phyloP scores from a whole-genome alignment of 768 basidiomycete genomes.

The Amanita molliuscula region DNA sequence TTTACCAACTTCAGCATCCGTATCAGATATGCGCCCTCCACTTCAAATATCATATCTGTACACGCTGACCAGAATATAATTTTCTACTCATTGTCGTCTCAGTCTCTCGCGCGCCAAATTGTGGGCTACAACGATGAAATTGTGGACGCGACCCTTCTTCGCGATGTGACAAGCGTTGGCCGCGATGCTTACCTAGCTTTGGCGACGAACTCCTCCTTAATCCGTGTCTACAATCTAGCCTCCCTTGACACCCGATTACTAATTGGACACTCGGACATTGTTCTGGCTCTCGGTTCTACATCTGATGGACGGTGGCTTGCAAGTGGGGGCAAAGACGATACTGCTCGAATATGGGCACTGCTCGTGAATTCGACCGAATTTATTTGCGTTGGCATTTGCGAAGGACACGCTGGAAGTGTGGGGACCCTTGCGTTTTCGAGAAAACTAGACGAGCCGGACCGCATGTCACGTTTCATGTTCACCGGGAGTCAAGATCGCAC shows the following conservation, averaged over 20 bases:
- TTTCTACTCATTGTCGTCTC: slow-evolving; percentile 71
- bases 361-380: slow-evolving; percentile 31
- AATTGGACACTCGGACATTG: slow-evolving; percentile 85
- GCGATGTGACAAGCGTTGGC: slow-evolving; percentile 18
- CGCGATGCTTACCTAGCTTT: slow-evolving; percentile 75
- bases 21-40: slow-evolving; percentile 56
- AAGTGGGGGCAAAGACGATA: slow-evolving; percentile 87
- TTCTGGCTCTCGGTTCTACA: slow-evolving; percentile 72
- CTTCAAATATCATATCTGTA: slow-evolving; percentile 63
- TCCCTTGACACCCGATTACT: slow-evolving; percentile 79
- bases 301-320: slow-evolving; percentile 63
- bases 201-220: slow-evolving; percentile 95
- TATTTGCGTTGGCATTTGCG: slow-evolving; percentile 76
- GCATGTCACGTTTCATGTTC: slow-evolving; percentile 60
- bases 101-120: slow-evolving; percentile 62
- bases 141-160: slow-evolving; percentile 78
- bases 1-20: slow-evolving; percentile 10
- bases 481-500: slow-evolving; percentile 97
- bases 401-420: slow-evolving; percentile 91
- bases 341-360: slow-evolving; percentile 77
- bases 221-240: slow-evolving; percentile 76
- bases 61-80: slow-evolving; percentile 97
- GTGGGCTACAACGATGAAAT: slow-evolving; percentile 99
- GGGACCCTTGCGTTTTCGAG: slow-evolving; percentile 85
- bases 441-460: slow-evolving; percentile 21